Base-by-base conservation (phyloP, 176 grass and related monocot species). In the Triticum turgidum region DNA sequence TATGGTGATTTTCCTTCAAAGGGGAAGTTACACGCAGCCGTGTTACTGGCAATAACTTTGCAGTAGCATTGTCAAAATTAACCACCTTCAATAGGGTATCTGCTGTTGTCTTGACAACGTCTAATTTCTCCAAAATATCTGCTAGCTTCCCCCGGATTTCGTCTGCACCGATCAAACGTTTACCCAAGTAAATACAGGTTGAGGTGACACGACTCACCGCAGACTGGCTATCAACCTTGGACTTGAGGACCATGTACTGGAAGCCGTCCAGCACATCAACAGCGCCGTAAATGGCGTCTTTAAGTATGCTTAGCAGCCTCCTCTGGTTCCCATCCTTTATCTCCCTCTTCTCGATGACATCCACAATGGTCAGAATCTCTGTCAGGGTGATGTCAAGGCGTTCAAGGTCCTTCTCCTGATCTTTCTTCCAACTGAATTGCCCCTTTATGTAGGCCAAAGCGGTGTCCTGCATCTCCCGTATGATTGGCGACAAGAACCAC, bases 201-300 rank as follows among this genome's bases (percentile, higher is more conserved):
- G 80, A 70, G 73, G 64, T 59, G 8, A 78, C 22, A 24, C 39
- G 11, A 69, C 87, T 82, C 54, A 84, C 65, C 58, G 4, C 45
- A 56, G 66, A 61, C 41, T 89, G 74, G 29, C 81, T 80, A 24
- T 54, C 75, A 1, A 87, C 45, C 65, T 89, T 87, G 29, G 88
- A 69, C 75, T 87, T 73, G 6, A 95, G 83, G 69, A 68, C 67
- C 79, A 92, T 82, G 87, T 95, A 92, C 11, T 77, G 68, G 21
- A 92, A 92, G 71, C 83, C 87, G 30, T 92, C 91, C 1, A 95
- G 83, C 69, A 92, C 78, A 80, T 95, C 93, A 20, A 92, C 88
- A 9, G 90, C 88, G 7, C 85, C 65, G 69, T 87, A 95, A 70
- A 90, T 85, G 67, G 91, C 83, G 39, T 91, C 91, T 42, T 90